Evolutionary conservation across 805 yeast species (phyloP).

Genomic region (Sporopachydermia lactativora): DNA sequence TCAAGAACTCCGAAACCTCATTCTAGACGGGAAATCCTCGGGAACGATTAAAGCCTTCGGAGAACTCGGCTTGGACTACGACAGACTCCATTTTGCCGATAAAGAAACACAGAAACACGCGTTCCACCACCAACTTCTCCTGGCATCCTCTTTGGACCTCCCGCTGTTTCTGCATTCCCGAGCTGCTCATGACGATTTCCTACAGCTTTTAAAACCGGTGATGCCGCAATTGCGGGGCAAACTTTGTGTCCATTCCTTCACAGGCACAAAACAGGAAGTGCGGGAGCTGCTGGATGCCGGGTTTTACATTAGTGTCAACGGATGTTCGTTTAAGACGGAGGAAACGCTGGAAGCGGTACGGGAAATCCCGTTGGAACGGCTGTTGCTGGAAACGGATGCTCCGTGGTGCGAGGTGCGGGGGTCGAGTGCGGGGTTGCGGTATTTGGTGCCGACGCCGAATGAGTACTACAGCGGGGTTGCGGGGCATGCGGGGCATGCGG

Average conservation of each 20-base stretch:
- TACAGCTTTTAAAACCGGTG: slow-evolving; percentile 47
- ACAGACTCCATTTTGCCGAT: slow-evolving; percentile 65
- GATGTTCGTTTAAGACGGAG: slow-evolving; percentile 76
- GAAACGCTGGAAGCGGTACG: slow-evolving; percentile 57
- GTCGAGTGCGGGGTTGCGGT: slow-evolving; percentile 60
- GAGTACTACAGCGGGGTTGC: slow-evolving; percentile 32
- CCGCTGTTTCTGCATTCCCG: slow-evolving; percentile 91
- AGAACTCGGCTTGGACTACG: slow-evolving; percentile 92
- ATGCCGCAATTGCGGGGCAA: slow-evolving; percentile 30
- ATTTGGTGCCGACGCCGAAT: slow-evolving; percentile 41
- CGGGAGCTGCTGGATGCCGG: slow-evolving; percentile 39
- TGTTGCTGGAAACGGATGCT: slow-evolving; percentile 88
- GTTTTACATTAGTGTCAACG: slow-evolving; percentile 73
- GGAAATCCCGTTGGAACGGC: slow-evolving; percentile 50
- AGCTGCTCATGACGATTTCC: slow-evolving; percentile 69
- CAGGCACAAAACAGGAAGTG: slow-evolving; percentile 64
- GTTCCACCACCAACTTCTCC: slow-evolving; percentile 61
- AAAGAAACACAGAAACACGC: slow-evolving; percentile 50
- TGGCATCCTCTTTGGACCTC: slow-evolving; percentile 36
- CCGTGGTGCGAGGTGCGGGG: slow-evolving; percentile 96
- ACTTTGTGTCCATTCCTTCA: slow-evolving; percentile 93
- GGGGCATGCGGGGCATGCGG: slow-evolving; percentile 8
- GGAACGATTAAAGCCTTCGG: slow-evolving; percentile 75
- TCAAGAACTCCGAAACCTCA: slow-evolving; percentile 32
- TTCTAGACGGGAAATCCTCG: slow-evolving; percentile 28